phyloP scores from a whole-genome alignment of 106 monocot species.

The Chionographis japonica region DNA sequence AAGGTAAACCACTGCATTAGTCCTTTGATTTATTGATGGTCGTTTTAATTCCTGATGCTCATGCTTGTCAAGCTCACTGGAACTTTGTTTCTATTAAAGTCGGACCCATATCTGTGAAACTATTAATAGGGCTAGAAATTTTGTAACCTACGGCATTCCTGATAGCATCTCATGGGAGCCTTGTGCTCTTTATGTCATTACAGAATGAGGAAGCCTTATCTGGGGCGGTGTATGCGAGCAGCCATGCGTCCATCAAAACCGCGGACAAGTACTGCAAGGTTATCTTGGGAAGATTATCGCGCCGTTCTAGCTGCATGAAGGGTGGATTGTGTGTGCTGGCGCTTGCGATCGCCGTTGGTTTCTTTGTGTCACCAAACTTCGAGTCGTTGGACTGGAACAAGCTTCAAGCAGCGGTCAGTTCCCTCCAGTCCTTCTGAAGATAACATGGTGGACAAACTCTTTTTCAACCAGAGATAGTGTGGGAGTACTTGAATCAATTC shows the following conservation, averaged over 20 bases:
- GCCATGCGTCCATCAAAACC: conserved; percentile 44
- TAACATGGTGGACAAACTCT: background rate
- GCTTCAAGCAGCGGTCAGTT: conserved; percentile 29
- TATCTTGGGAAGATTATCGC: conserved; percentile 44
- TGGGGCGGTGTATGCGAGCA: conserved; percentile 18
- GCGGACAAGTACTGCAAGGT: conserved; percentile 81
- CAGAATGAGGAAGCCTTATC: conserved; percentile 68
- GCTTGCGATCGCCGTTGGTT: conserved; percentile 33
- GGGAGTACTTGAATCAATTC: too few relatives aligned
- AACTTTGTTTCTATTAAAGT: too few relatives aligned
- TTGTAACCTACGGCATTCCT: too few relatives aligned
- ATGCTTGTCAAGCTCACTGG: too few relatives aligned
- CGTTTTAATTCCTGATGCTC: too few relatives aligned
- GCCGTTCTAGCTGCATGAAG: conserved; percentile 41
- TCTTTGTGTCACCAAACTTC: conserved; percentile 21
- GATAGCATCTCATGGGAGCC: too few relatives aligned
- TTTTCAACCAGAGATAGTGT: too few relatives aligned
- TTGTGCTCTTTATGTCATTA: background rate
- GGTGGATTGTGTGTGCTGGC: conserved; percentile 21
- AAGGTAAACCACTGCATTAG: conserved; percentile 38
- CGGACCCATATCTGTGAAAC: too few relatives aligned
- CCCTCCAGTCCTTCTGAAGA: conserved; percentile 27
- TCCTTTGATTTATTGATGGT: background rate
- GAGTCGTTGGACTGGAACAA: conserved; percentile 44
- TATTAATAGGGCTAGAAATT: too few relatives aligned